Conservation (phyloP, 352 stramenopile species). For the Phytophthora sojae region DNA sequence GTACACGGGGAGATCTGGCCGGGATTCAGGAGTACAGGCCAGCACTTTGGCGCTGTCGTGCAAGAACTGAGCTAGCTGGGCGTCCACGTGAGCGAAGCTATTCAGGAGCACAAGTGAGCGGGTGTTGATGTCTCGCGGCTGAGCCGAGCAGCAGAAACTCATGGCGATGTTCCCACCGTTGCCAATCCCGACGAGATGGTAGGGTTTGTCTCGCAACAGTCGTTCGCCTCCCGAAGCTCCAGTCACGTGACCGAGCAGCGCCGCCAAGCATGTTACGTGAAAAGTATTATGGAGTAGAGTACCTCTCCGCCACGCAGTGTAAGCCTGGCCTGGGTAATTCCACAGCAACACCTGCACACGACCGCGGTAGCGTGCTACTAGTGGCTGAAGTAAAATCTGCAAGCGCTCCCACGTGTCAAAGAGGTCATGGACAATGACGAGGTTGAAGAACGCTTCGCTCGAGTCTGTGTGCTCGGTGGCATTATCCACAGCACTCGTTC, state of each 20-base stretch:
- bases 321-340: slow-evolving; percentile 97
- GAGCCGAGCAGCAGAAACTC: slow-evolving; percentile 72
- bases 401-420: slow-evolving; percentile 96
- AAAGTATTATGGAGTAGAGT: slow-evolving; percentile 94
- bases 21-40: slow-evolving; percentile 85
- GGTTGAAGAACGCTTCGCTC: slow-evolving; percentile 90
- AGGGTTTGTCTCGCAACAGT: slow-evolving; percentile 83
- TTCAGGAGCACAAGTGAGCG: slow-evolving; percentile 92
- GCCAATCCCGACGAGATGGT: slow-evolving; percentile 93
- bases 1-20: slow-evolving; percentile 95
- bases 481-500: slow-evolving; percentile 5
- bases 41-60: slow-evolving; percentile 97
- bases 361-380: slow-evolving; percentile 90
- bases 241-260: slow-evolving; percentile 68
- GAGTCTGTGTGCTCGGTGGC: slow-evolving; percentile 19
- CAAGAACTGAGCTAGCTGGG: slow-evolving; percentile 92
- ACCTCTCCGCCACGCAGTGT: slow-evolving; percentile 92
- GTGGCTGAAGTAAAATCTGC: slow-evolving; percentile 93
- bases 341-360: slow-evolving; percentile 91
- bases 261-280: slow-evolving; percentile 86
- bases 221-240: slow-evolving; percentile 25
- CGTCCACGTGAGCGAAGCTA: slow-evolving; percentile 90
- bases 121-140: slow-evolving; percentile 61
- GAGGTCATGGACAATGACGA: slow-evolving; percentile 95
- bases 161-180: slow-evolving; percentile 92